Evolutionary conservation across 345 rosid species (phyloP).

Genomic region (Eucalyptus tenuipes): DNA sequence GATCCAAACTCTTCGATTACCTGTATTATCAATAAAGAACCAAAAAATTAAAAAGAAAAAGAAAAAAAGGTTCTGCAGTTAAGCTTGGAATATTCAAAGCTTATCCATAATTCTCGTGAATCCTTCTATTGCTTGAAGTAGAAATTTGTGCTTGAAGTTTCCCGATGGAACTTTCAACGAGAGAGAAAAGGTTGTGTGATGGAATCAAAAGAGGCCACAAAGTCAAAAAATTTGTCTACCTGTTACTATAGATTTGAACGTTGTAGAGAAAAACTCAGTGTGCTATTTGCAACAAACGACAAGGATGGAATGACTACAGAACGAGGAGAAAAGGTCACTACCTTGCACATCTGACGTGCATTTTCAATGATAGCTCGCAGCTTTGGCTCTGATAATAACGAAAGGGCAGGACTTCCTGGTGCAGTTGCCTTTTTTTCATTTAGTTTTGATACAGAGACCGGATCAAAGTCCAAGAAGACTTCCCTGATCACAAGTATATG

Average conservation of each 20-base stretch:
- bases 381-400: conserved; percentile 65
- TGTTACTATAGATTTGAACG: not conserved
- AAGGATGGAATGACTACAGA: not conserved
- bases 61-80: not conserved
- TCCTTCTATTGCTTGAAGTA: not conserved
- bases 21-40: conserved; percentile 9
- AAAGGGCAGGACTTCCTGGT: conserved; percentile 42
- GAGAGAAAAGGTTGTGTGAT: not conserved
- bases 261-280: not conserved
- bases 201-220: not conserved
- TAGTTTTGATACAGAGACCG: conserved; percentile 42
- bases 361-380: conserved; percentile 66
- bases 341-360: conserved; percentile 72
- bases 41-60: not conserved
- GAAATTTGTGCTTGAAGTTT: not conserved
- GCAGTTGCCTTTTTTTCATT: conserved; percentile 49
- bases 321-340: not conserved
- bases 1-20: conserved; percentile 60
- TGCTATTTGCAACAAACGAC: not conserved
- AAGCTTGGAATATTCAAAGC: not conserved
- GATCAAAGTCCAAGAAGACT: conserved; percentile 68
- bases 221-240: not conserved
- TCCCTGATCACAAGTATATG: conserved; percentile 30
- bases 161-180: not conserved
- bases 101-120: not conserved